These are phyloP conservation scores for Mikania micrantha DNA, from an alignment of 129 eudicot species.

Conservation along the genomic window DNA sequence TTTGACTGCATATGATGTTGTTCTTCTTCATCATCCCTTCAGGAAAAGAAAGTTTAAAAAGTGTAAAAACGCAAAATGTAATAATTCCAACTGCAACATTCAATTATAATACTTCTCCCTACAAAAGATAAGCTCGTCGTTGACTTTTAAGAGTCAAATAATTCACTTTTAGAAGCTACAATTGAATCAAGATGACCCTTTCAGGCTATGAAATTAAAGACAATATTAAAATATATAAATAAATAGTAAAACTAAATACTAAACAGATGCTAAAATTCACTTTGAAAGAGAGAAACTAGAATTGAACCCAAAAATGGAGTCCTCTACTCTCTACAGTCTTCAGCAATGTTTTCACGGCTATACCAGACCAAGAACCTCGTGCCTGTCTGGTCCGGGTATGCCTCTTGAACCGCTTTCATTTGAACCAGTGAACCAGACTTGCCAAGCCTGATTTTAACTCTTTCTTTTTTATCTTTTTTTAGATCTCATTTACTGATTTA, in stretches of 20 bases:
- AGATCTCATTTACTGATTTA: too few relatives aligned
- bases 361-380: too few relatives aligned
- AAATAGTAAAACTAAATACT: neutral
- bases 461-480: too few relatives aligned
- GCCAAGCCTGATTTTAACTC: too few relatives aligned
- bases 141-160: conserved; percentile 1
- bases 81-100: neutral
- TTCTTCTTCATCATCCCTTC: conserved; percentile 32
- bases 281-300: neutral
- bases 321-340: too few relatives aligned
- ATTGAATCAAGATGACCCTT: neutral
- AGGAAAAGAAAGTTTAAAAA: neutral
- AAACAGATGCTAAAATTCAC: neutral
- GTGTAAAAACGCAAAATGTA: neutral
- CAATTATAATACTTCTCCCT: neutral
- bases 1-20: conserved; percentile 2
- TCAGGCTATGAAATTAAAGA: neutral
- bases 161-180: neutral
- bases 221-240: neutral
- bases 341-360: too few relatives aligned
- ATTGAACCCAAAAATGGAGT: neutral
- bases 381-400: too few relatives aligned
- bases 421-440: too few relatives aligned
- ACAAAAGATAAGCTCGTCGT: neutral
- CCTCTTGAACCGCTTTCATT: too few relatives aligned